Evolutionary conservation across 257 asterid genomes (phyloP).

Genomic region (Solanum bukasovii): DNA sequence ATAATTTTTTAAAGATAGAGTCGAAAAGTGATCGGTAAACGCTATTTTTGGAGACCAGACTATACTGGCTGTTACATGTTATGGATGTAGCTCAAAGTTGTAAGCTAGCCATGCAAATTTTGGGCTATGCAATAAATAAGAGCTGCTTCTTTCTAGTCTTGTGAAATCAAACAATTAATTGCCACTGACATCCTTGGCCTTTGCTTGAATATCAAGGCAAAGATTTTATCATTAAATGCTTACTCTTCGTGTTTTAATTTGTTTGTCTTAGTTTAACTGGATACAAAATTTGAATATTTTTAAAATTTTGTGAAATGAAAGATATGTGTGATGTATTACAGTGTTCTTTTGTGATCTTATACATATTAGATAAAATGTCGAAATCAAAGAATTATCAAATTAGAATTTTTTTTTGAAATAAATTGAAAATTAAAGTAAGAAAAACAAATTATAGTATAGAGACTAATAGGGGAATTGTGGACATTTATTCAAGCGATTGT

Average conservation of each 20-base stretch:
- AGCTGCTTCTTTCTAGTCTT: neutral
- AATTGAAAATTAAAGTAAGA: too few species aligned
- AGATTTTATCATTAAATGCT: neutral
- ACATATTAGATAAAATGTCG: neutral
- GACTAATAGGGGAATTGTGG: too few species aligned
- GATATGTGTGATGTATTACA: neutral
- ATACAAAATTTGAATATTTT: neutral
- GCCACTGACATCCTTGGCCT: neutral
- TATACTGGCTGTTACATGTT: neutral
- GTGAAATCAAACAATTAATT: neutral
- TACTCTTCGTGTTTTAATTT: neutral
- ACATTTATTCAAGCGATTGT: too few species aligned
- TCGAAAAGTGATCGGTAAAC: neutral
- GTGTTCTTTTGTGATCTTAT: neutral
- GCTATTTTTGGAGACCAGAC: neutral
- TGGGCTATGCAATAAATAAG: neutral
- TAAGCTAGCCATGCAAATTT: neutral
- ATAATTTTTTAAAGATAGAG: too few species aligned
- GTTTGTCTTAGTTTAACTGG: fast-evolving
- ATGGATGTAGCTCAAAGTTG: neutral
- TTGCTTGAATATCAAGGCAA: neutral
- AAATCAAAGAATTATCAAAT: too few species aligned
- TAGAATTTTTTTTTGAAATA: too few species aligned
- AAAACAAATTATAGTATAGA: too few species aligned
- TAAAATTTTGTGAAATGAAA: neutral